These are phyloP conservation scores for Pseudocercospora macadamiae DNA, from an alignment of 2,329 filamentous ascomycete species.

Conservation along the genomic window DNA sequence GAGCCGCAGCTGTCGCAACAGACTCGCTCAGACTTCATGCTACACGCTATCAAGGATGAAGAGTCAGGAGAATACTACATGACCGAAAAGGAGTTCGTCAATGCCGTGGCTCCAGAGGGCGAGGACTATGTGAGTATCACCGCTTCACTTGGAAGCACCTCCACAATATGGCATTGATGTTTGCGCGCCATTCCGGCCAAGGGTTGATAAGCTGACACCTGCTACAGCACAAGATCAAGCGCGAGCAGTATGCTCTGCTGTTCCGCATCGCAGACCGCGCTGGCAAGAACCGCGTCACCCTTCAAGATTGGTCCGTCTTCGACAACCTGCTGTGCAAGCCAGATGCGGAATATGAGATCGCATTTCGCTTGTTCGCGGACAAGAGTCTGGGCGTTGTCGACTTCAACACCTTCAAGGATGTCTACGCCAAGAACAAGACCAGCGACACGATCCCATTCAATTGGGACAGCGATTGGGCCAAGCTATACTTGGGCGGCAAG, in stretches of 20 bases:
- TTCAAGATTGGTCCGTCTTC: constrained; percentile 90
- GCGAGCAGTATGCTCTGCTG: constrained; percentile 91
- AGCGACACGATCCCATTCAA: constrained; percentile 85
- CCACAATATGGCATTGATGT: not conserved
- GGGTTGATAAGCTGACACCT: constrained; percentile 19
- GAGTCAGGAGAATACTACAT: constrained; percentile 77
- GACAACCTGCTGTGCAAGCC: constrained; percentile 92
- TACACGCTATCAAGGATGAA: constrained; percentile 74
- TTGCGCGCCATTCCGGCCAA: not conserved
- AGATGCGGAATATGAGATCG: constrained; percentile 98
- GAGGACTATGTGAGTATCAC: constrained; percentile 77
- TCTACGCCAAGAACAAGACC: constrained; percentile 90
- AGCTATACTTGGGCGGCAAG: constrained; percentile 87
- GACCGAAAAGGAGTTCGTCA: constrained; percentile 82
- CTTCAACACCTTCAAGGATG: constrained; percentile 81
- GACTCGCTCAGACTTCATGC: constrained; percentile 74
- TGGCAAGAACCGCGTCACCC: constrained; percentile 70
- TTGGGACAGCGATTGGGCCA: constrained; percentile 96
- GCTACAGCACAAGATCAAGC: constrained; percentile 90
- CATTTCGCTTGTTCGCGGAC: constrained; percentile 93
- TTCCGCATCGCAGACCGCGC: constrained; percentile 88
- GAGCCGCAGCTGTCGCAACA: constrained; percentile 69
- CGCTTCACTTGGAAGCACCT: not conserved
- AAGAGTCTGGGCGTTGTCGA: constrained; percentile 82
- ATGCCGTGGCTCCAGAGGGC: constrained; percentile 80